Percentiles rank a stretch among this genome's conserved stretches.
Conservation (phyloP, 2,329 filamentous ascomycete genomes). For the Trichoderma harzianum region DNA sequence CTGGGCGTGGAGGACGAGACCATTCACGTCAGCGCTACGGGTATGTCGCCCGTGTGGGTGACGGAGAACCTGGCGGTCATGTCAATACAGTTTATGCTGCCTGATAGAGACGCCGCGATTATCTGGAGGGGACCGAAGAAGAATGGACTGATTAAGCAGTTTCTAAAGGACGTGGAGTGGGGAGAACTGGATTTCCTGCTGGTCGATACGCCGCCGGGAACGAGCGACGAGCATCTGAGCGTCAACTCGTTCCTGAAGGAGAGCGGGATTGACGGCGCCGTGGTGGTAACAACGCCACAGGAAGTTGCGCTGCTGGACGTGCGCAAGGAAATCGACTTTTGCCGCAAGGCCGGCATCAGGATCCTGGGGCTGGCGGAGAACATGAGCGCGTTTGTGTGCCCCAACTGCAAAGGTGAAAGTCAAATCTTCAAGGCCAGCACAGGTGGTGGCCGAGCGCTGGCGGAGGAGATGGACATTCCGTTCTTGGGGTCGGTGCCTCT, state of each 20-base stretch:
- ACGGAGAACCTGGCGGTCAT: slow-evolving; percentile 91
- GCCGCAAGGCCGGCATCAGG: slow-evolving; percentile 84
- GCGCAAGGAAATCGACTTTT: slow-evolving; percentile 96
- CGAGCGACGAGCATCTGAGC: slow-evolving; percentile 89
- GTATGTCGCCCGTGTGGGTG: slow-evolving; percentile 96
- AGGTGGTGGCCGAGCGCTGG: slow-evolving; percentile 76
- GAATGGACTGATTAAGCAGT: slow-evolving; percentile 97
- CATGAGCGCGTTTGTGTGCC: slow-evolving; percentile 96
- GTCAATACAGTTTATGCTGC: slow-evolving; percentile 98
- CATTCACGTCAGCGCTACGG: slow-evolving; percentile 82
- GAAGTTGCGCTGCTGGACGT: slow-evolving; percentile 92
- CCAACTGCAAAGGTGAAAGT: slow-evolving; percentile 76
- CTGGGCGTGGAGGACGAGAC: slow-evolving; percentile 94
- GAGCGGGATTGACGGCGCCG: slow-evolving; percentile 87
- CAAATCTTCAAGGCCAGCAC: slow-evolving; percentile 92
- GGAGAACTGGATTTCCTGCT: slow-evolving; percentile 89
- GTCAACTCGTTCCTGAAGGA: slow-evolving; percentile 91
- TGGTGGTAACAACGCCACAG: slow-evolving; percentile 91
- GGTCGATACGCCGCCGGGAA: slow-evolving; percentile 93
- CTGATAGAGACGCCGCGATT: slow-evolving; percentile 86
- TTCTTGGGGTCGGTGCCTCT: slow-evolving; percentile 88
- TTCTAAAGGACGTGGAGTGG: slow-evolving; percentile 97
- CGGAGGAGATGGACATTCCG: slow-evolving; percentile 80
- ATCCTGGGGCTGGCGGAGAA: slow-evolving; percentile 93
- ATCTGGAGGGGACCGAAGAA: slow-evolving; percentile 99